These are phyloP conservation scores for Corinectria fuckeliana DNA, from an alignment of 2,329 filamentous ascomycete genomes.

Conservation along the genomic window DNA sequence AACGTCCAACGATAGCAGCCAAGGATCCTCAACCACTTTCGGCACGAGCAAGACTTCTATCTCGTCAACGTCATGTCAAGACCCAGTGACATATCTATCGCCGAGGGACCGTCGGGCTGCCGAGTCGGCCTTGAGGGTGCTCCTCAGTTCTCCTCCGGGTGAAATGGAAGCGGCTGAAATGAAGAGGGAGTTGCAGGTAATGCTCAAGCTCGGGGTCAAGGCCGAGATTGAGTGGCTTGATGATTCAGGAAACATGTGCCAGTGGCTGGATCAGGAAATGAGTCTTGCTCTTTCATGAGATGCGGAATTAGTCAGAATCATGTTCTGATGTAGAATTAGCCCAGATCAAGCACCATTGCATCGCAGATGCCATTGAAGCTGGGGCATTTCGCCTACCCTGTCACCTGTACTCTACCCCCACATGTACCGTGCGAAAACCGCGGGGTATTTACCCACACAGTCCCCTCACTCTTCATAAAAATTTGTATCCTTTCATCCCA, in stretches of 20 bases:
- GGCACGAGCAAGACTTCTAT: slow-evolving; percentile 22
- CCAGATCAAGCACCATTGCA: not conserved
- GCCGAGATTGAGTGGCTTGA: slow-evolving; percentile 79
- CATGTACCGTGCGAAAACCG: slow-evolving; percentile 45
- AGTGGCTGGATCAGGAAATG: slow-evolving; percentile 58
- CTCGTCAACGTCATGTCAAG: slow-evolving; percentile 37
- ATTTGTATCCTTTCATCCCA: slow-evolving; percentile 36
- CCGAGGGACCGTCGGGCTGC: slow-evolving; percentile 65
- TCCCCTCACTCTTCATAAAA: slow-evolving; percentile 47
- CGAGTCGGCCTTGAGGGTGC: slow-evolving; percentile 55
- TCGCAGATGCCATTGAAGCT: not conserved
- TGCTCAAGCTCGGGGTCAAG: slow-evolving; percentile 77
- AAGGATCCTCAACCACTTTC: slow-evolving; percentile 3
- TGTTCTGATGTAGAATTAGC: not conserved
- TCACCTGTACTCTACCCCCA: slow-evolving; percentile 28
- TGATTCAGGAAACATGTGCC: slow-evolving; percentile 55
- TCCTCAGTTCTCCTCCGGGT: slow-evolving; percentile 36
- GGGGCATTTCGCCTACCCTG: slow-evolving; percentile 29
- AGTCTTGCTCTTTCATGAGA: slow-evolving; percentile 6
- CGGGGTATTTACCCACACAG: slow-evolving; percentile 44
- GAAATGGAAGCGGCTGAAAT: slow-evolving; percentile 48
- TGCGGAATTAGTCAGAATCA: not conserved
- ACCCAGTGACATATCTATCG: slow-evolving; percentile 52
- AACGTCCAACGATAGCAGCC: not conserved
- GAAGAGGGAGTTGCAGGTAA: slow-evolving; percentile 68